Evolutionary conservation across 1,284 basidiomycete species (phyloP).

Genomic region (Kalmanozyma brasiliensis): DNA sequence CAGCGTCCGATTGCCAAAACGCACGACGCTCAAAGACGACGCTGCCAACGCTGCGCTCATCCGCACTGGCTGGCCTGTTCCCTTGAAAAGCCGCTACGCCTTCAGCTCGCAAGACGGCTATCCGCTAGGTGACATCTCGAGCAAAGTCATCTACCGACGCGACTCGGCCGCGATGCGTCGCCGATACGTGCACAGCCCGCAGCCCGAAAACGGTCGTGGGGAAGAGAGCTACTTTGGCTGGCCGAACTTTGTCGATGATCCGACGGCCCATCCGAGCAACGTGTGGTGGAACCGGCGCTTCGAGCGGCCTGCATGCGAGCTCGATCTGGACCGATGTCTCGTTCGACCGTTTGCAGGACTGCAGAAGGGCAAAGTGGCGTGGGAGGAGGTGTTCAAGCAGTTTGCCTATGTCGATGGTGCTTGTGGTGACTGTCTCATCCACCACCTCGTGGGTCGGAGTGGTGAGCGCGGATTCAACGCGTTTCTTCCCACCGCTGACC

Average conservation of each 20-base stretch:
- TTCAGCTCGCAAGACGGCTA: slow-evolving; percentile 44
- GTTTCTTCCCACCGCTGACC: slow-evolving; percentile 32
- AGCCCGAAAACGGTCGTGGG: slow-evolving; percentile 5
- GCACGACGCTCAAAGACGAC: slow-evolving; percentile 18
- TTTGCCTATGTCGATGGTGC: slow-evolving; percentile 27
- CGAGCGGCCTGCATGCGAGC: slow-evolving; percentile 30
- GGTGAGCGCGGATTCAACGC: slow-evolving; percentile 37
- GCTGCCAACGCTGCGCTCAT: slow-evolving; percentile 25
- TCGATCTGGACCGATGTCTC: slow-evolving; percentile 36
- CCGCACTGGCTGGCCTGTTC: slow-evolving; percentile 37
- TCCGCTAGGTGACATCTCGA: slow-evolving; percentile 20
- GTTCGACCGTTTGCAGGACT: slow-evolving; percentile 5
- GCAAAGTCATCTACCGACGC: slow-evolving; percentile 17
- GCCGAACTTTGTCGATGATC: slow-evolving; percentile 37
- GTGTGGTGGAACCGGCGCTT: slow-evolving; percentile 23
- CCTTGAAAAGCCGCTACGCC: slow-evolving; percentile 30
- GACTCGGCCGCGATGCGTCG: slow-evolving; percentile 2
- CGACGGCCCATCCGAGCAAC: slow-evolving; percentile 2
- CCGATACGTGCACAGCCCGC: background rate
- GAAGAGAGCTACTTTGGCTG: slow-evolving; percentile 16
- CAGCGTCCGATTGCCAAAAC: slow-evolving; percentile 20
- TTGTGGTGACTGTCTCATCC: slow-evolving; percentile 54
- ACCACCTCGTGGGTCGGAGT: slow-evolving; percentile 31
- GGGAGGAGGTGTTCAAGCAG: slow-evolving; percentile 44
- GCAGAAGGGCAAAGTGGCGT: slow-evolving; percentile 8